These are phyloP conservation scores for Epicoccum nigrum DNA, from an alignment of 2,329 filamentous ascomycete species.

Conservation along the genomic window DNA sequence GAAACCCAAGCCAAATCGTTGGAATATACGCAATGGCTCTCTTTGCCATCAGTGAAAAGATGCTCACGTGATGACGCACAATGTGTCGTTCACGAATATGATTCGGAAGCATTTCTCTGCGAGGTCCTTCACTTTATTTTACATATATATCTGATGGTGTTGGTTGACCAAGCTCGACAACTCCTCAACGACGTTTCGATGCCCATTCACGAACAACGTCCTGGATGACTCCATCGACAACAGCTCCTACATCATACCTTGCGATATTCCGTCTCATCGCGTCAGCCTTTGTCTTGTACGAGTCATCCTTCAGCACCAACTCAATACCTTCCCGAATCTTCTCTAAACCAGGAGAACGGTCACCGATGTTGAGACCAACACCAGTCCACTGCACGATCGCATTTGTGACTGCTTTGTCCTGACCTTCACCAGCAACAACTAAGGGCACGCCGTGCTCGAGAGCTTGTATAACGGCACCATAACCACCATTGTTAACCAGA, in stretches of 20 bases:
- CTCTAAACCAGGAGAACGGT: neutral
- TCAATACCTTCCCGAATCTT: neutral
- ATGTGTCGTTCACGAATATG: no score
- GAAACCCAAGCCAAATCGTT: no score
- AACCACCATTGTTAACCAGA: constrained; percentile 1
- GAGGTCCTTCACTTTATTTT: no score
- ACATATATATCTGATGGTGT: no score
- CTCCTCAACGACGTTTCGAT: neutral
- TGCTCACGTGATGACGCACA: no score
- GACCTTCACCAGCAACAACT: neutral
- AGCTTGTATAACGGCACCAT: neutral
- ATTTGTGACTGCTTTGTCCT: constrained; percentile 1
- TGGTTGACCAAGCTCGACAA: neutral
- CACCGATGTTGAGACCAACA: neutral
- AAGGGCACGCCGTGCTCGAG: neutral
- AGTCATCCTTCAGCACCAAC: neutral
- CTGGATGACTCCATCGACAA: neutral
- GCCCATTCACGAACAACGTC: neutral
- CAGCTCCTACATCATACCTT: neutral
- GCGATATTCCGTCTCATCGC: neutral
- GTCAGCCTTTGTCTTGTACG: neutral
- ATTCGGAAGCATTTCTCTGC: neutral
- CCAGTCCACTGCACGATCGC: neutral
- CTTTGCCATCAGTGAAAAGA: no score
- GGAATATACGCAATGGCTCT: no score